These are phyloP conservation scores for Salix arbutifolia DNA, from an alignment of 345 rosid species.

Conservation along the genomic window DNA sequence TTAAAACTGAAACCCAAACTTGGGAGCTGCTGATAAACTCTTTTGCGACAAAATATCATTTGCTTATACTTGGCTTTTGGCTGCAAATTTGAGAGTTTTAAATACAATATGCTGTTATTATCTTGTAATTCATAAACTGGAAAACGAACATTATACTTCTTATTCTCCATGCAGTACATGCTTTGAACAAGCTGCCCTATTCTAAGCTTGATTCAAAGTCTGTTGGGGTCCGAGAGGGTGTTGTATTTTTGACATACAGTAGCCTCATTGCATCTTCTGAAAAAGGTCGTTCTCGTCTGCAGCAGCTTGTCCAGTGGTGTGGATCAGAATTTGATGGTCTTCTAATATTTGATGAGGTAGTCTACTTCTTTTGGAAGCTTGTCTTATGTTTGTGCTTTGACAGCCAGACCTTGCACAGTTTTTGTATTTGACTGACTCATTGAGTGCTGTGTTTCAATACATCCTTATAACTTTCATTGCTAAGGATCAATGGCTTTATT, in stretches of 20 bases:
- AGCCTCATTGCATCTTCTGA: conserved; percentile 99
- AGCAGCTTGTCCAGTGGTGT: conserved; percentile 98
- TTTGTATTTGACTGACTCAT: conserved; percentile 16
- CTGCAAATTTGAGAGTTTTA: background rate
- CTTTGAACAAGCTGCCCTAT: conserved; percentile 94
- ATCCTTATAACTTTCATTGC: conserved; percentile 25
- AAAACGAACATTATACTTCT: background rate
- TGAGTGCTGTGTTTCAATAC: conserved; percentile 18
- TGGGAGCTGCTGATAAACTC: too few relatives aligned
- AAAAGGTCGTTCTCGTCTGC: conserved; percentile 95
- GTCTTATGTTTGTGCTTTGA: conserved; percentile 9
- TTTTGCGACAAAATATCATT: too few relatives aligned
- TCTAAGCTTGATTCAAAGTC: conserved; percentile 94
- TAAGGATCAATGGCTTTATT: conserved; percentile 36
- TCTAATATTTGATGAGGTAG: conserved; percentile 88
- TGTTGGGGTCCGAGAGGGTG: conserved; percentile 88
- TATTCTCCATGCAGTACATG: conserved; percentile 66
- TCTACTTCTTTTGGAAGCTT: conserved; percentile 11
- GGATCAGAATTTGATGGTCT: conserved; percentile 89
- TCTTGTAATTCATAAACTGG: background rate
- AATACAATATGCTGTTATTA: background rate
- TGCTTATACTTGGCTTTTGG: too few relatives aligned
- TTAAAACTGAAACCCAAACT: too few relatives aligned
- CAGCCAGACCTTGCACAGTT: background rate
- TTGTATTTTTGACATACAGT: conserved; percentile 85